Conservation (phyloP, 257 asterid species). For the Gynochthodes officinalis region DNA sequence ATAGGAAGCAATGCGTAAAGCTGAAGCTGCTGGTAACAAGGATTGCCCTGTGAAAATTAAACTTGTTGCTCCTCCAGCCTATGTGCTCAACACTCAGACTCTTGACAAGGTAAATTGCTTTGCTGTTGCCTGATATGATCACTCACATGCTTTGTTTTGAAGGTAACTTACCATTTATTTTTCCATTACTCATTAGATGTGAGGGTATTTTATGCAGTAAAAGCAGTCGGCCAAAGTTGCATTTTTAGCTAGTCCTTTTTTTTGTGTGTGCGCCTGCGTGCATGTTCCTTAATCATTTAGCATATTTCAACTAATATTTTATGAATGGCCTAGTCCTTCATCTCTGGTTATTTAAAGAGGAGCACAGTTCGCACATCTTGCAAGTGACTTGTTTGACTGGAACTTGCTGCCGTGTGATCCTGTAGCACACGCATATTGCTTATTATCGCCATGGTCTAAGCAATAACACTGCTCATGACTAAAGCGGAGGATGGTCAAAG, state of each 20-base stretch:
- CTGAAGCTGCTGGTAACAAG: conserved; percentile 94
- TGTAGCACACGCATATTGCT: background rate
- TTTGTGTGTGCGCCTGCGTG: background rate
- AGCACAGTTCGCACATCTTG: background rate
- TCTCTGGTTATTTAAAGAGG: background rate
- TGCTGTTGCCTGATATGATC: background rate
- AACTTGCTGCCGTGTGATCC: background rate
- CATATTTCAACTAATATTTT: background rate
- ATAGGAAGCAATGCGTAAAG: conserved; percentile 97
- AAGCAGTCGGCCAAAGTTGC: background rate
- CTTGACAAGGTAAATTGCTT: conserved; percentile 67
- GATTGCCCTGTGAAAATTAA: conserved; percentile 95
- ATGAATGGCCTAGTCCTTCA: background rate
- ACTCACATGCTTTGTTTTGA: background rate
- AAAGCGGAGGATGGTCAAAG: background rate
- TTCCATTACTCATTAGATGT: background rate
- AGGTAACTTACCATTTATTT: background rate
- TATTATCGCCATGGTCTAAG: background rate
- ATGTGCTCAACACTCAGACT: conserved; percentile 85
- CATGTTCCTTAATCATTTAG: no score
- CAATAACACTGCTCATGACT: background rate
- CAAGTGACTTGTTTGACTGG: background rate
- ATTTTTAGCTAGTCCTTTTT: background rate
- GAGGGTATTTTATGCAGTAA: background rate
- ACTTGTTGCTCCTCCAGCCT: conserved; percentile 92